Evolutionary conservation across 148 eudicot species (phyloP).

Genomic region (Cornus florida): DNA sequence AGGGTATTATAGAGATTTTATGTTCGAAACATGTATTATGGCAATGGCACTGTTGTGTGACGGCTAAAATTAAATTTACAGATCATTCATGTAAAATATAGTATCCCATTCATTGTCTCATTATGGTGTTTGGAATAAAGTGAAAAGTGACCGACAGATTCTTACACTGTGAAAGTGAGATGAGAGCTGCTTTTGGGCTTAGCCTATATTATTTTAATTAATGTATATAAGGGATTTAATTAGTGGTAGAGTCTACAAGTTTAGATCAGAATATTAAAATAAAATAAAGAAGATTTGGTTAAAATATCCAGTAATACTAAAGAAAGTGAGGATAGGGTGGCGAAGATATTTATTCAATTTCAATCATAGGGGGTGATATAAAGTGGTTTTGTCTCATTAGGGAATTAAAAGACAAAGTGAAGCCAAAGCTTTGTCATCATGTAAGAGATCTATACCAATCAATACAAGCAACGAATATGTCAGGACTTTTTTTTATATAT

Average conservation of each 20-base stretch:
- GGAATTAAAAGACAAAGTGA: conserved; percentile 32
- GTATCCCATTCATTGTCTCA: background rate
- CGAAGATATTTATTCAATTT: conserved; percentile 25
- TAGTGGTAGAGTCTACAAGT: background rate
- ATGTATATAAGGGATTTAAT: background rate
- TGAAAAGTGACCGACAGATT: conserved; percentile 26
- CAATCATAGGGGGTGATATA: conserved; percentile 25
- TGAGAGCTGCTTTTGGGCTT: background rate
- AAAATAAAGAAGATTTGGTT: background rate
- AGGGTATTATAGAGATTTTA: too few species aligned
- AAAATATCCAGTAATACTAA: background rate
- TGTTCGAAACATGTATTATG: too few species aligned
- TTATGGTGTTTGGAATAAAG: conserved; percentile 31
- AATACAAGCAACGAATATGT: conserved; percentile 47
- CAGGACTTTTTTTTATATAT: background rate
- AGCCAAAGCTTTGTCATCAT: conserved; percentile 26
- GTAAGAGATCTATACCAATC: conserved; percentile 12
- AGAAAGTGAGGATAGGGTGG: conserved; percentile 6
- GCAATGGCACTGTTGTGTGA: too few species aligned
- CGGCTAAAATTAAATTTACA: background rate
- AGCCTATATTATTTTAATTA: background rate
- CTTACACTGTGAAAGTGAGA: conserved; percentile 23
- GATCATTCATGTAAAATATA: background rate
- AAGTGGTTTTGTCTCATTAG: conserved; percentile 50
- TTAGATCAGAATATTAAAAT: background rate